phyloP scores from a whole-genome alignment of 108 stramenopile species.

The Phaeodactylum tricornutum region DNA sequence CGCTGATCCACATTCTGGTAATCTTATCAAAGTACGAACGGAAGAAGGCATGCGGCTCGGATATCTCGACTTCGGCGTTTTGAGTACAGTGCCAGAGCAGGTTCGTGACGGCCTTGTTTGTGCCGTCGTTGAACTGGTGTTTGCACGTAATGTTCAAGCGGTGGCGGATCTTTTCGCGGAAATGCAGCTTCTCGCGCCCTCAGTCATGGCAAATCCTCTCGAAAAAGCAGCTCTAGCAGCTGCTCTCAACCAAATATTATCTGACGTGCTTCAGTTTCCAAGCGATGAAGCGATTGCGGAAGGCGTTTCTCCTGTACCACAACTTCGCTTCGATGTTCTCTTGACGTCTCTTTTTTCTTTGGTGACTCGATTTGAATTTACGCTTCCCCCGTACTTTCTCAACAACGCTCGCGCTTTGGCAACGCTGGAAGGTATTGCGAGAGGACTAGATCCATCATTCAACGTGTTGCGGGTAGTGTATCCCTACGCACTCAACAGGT shows the following conservation, averaged over 20 bases:
- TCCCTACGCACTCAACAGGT: constrained; percentile 44
- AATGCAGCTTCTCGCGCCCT: constrained; percentile 47
- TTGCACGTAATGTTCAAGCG: constrained; percentile 45
- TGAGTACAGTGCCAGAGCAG: constrained; percentile 40
- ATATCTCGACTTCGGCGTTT: constrained; percentile 69
- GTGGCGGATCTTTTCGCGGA: constrained; percentile 69
- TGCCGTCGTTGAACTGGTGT: constrained; percentile 60
- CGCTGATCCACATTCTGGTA: constrained; percentile 74
- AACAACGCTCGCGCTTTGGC: constrained; percentile 60
- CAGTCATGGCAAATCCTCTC: constrained; percentile 32
- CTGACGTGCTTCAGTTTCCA: not conserved
- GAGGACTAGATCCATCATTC: constrained; percentile 53
- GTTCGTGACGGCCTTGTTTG: constrained; percentile 73
- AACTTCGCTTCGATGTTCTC: constrained; percentile 63
- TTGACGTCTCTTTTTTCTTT: constrained; percentile 42
- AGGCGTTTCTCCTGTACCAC: constrained; percentile 33
- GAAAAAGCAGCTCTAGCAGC: constrained; percentile 36
- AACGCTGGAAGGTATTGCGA: constrained; percentile 66
- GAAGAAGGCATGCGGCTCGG: constrained; percentile 19
- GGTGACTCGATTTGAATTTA: constrained; percentile 67
- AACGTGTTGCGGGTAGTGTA: constrained; percentile 60
- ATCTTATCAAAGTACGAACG: constrained; percentile 49
- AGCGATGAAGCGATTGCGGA: not conserved
- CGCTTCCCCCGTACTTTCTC: constrained; percentile 67
- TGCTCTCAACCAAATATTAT: not conserved